A percentile compares a stretch with the other conserved stretches of the same genome.
Evolutionary conservation across 306 rosid genomes (phyloP).

Genomic region (Lathyrus aphaca): DNA sequence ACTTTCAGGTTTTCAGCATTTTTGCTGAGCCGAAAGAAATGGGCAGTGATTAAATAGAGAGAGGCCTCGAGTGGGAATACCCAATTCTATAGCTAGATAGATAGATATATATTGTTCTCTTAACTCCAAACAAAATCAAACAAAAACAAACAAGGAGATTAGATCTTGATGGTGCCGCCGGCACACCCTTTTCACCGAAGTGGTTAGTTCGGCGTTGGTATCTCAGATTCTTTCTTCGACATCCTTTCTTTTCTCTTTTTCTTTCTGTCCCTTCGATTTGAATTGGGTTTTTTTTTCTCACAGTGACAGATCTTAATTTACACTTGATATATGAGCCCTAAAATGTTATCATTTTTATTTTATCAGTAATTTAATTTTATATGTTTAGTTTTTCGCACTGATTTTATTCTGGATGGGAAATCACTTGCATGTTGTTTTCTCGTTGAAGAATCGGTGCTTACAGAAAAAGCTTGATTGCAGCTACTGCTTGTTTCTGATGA

Average conservation of each 20-base stretch:
- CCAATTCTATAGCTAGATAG: slow-evolving; percentile 22
- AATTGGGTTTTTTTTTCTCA: slow-evolving; percentile 40
- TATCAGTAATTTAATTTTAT: no score
- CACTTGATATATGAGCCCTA: slow-evolving; percentile 88
- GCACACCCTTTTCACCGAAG: slow-evolving; percentile 19
- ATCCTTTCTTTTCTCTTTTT: background rate
- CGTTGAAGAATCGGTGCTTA: slow-evolving; percentile 48
- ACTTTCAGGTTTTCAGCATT: background rate
- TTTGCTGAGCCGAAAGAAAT: background rate
- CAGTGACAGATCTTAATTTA: slow-evolving; percentile 56
- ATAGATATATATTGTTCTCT: background rate
- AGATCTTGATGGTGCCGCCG: slow-evolving; percentile 61
- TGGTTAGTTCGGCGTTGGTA: slow-evolving; percentile 47
- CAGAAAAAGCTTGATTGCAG: slow-evolving; percentile 47
- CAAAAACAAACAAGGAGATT: background rate
- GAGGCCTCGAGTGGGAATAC: slow-evolving; percentile 74
- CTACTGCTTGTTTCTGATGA: slow-evolving; percentile 7
- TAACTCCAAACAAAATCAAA: background rate
- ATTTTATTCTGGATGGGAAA: slow-evolving; percentile 41
- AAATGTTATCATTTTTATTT: no score
- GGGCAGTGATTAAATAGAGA: slow-evolving; percentile 80
- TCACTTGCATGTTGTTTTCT: slow-evolving; percentile 43
- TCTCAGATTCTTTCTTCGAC: slow-evolving; percentile 35
- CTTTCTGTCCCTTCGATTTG: background rate
- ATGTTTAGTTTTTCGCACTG: slow-evolving; percentile 40